Evolutionary conservation across 75 land plant genomes (phyloP).

Genomic region (Cunninghamia lanceolata): DNA sequence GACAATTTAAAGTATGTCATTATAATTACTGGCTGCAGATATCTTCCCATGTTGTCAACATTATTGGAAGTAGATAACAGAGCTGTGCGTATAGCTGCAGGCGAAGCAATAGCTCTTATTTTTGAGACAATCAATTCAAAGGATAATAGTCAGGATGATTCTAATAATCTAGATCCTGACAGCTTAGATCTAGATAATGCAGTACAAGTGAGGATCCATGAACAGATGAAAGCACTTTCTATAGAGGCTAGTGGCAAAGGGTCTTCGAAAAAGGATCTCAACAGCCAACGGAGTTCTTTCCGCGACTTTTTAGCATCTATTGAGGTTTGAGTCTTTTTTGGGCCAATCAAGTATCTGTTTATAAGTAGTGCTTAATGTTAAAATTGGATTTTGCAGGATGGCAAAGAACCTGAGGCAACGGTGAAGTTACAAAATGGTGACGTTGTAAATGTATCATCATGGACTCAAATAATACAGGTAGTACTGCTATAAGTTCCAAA

Average conservation of each 20-base stretch:
- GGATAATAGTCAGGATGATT: constrained; percentile 20
- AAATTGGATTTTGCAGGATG: constrained; percentile 23
- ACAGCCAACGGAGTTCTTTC: constrained; percentile 59
- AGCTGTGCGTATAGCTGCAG: constrained; percentile 63
- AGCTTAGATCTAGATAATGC: constrained; percentile 13
- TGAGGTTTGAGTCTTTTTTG: constrained; percentile 41
- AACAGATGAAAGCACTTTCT: constrained; percentile 63
- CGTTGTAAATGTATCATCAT: constrained; percentile 29
- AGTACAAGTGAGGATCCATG: constrained; percentile 40
- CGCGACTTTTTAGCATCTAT: constrained; percentile 62
- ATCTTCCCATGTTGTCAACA: constrained; percentile 54
- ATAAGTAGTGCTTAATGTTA: neutral
- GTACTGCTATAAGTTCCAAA: neutral
- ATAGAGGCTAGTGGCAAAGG: constrained; percentile 88
- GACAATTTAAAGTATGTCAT: neutral
- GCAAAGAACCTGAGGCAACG: constrained; percentile 34
- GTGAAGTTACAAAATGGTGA: constrained; percentile 39
- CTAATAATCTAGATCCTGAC: constrained; percentile 10
- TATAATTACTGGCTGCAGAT: constrained; percentile 36
- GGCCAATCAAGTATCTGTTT: neutral
- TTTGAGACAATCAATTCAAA: constrained; percentile 52
- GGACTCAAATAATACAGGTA: constrained; percentile 57
- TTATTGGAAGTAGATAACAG: constrained; percentile 70
- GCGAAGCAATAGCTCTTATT: constrained; percentile 77
- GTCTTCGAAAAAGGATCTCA: constrained; percentile 68